Conservation (phyloP, 73 alveolate species). For the Tetrahymena elliotti region DNA sequence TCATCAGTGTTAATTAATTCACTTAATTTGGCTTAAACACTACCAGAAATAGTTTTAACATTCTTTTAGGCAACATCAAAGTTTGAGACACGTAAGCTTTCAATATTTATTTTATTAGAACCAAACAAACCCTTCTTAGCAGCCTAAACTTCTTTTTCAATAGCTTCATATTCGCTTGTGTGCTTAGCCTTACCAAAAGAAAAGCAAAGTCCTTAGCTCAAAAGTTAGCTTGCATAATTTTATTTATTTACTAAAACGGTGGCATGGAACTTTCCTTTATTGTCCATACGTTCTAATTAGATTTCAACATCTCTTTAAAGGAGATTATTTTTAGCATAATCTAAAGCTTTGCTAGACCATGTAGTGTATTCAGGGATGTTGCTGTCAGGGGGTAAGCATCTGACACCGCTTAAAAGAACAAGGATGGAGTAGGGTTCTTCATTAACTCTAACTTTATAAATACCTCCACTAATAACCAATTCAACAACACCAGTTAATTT, state of each 20-base stretch:
- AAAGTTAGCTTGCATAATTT: slow-evolving; percentile 58
- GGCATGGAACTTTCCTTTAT: slow-evolving; percentile 86
- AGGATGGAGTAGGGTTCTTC: slow-evolving; percentile 69
- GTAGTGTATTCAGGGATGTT: slow-evolving; percentile 77
- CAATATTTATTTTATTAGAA: slow-evolving; percentile 13
- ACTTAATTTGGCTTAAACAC: background rate
- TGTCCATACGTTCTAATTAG: slow-evolving; percentile 77
- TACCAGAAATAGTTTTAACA: slow-evolving; percentile 19
- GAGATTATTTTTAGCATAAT: slow-evolving; percentile 66
- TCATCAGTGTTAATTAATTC: background rate
- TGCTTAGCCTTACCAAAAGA: slow-evolving; percentile 38
- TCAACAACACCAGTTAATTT: slow-evolving; percentile 81
- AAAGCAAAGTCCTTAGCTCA: slow-evolving; percentile 71
- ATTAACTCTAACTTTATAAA: slow-evolving; percentile 76
- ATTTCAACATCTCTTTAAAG: slow-evolving; percentile 83
- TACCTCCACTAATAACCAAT: slow-evolving; percentile 78
- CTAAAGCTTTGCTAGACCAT: slow-evolving; percentile 70
- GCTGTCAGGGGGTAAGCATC: slow-evolving; percentile 73
- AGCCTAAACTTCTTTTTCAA: slow-evolving; percentile 25
- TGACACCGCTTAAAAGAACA: slow-evolving; percentile 74
- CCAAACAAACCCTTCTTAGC: slow-evolving; percentile 35
- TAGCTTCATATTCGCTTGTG: slow-evolving; percentile 7
- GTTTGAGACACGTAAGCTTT: slow-evolving; percentile 12
- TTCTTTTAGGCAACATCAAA: slow-evolving; percentile 37
- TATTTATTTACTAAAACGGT: slow-evolving; percentile 55